These are phyloP conservation scores for Lantana camara DNA, from an alignment of 257 asterid species.

Conservation along the genomic window DNA sequence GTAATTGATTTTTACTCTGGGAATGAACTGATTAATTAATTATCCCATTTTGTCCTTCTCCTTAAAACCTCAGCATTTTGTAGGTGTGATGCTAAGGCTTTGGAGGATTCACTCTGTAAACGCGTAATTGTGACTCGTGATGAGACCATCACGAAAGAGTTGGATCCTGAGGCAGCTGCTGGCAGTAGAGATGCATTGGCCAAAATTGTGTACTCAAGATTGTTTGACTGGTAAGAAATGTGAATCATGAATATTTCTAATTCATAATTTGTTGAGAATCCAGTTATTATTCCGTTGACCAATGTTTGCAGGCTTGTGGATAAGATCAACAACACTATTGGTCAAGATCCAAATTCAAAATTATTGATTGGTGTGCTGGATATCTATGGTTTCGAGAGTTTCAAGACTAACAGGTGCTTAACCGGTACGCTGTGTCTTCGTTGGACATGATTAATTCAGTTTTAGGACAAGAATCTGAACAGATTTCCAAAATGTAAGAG, in stretches of 20 bases:
- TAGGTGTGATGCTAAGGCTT: slow-evolving; percentile 76
- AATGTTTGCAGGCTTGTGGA: slow-evolving; percentile 51
- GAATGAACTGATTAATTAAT: neutral
- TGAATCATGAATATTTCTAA: neutral
- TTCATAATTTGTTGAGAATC: neutral
- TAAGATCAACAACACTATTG: slow-evolving; percentile 50
- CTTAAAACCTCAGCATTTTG: slow-evolving; percentile 24
- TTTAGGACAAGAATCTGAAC: neutral
- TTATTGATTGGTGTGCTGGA: slow-evolving; percentile 88
- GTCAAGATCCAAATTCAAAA: slow-evolving; percentile 64
- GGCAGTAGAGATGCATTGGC: slow-evolving; percentile 83
- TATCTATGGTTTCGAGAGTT: slow-evolving; percentile 96
- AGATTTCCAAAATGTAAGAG: neutral
- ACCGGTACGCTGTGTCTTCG: slow-evolving; percentile 80
- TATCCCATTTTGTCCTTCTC: neutral
- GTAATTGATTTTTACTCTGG: slow-evolving; percentile 43
- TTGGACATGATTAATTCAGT: slow-evolving; percentile 21
- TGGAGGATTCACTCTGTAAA: slow-evolving; percentile 75
- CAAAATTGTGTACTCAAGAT: slow-evolving; percentile 64
- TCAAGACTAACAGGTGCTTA: slow-evolving; percentile 99
- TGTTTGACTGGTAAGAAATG: slow-evolving; percentile 71
- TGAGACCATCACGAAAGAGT: slow-evolving; percentile 71
- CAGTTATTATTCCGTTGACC: neutral
- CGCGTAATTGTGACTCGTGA: slow-evolving; percentile 82
- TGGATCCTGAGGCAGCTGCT: slow-evolving; percentile 75